These are phyloP conservation scores for Lactarius sp. DNA, from an alignment of 768 basidiomycete genomes.

Conservation along the genomic window DNA sequence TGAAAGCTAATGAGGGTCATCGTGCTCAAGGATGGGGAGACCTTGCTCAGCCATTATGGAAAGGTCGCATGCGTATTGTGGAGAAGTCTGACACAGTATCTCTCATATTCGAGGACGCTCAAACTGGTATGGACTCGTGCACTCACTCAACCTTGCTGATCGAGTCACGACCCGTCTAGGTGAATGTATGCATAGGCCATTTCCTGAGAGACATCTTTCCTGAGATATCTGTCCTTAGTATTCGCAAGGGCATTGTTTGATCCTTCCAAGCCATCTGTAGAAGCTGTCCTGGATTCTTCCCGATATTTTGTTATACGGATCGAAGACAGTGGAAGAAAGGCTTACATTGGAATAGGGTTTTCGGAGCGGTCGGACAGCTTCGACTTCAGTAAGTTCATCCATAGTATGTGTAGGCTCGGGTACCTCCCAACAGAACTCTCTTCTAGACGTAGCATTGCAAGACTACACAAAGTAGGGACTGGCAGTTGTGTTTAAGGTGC, in stretches of 20 bases:
- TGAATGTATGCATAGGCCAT: conserved; percentile 51
- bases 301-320: conserved; percentile 92
- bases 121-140: conserved; percentile 54
- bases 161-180: conserved; percentile 36
- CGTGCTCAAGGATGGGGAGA: conserved; percentile 93
- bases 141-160: neutral
- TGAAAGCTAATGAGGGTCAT: conserved; percentile 84
- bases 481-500: neutral
- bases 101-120: conserved; percentile 74
- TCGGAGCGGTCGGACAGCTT: conserved; percentile 84
- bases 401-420: neutral
- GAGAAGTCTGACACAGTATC: conserved; percentile 66
- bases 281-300: conserved; percentile 92
- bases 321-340: conserved; percentile 81
- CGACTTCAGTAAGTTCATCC: conserved; percentile 70
- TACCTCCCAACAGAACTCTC: conserved; percentile 14
- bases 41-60: conserved; percentile 80
- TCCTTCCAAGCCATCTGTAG: conserved; percentile 73
- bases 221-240: conserved; percentile 39
- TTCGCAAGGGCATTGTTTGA: conserved; percentile 88
- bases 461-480: conserved; percentile 70
- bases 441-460: conserved; percentile 73
- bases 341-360: conserved; percentile 94
- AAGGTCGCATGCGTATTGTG: conserved; percentile 80
- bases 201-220: conserved; percentile 3